Percentiles rank a stretch among this genome's conserved stretches.
These are phyloP conservation scores for Boletus rubescentipes DNA, from an alignment of 768 basidiomycete genomes.

Conservation along the genomic window DNA sequence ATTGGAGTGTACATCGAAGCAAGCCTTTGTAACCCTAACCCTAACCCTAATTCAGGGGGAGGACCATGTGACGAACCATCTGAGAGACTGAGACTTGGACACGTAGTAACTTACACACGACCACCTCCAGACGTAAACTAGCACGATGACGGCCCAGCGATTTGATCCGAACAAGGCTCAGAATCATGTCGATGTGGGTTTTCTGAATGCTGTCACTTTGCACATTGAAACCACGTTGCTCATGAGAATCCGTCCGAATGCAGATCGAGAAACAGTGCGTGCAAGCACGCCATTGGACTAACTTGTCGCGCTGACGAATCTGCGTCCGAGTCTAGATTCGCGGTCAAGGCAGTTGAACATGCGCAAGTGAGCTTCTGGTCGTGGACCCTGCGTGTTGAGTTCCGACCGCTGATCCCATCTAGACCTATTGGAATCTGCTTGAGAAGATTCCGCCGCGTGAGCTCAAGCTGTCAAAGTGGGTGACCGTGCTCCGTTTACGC, in stretches of 20 bases:
- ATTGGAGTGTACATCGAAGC: not conserved
- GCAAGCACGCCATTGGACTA: not conserved
- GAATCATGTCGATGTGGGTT: slow-evolving; percentile 80
- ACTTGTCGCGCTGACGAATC: slow-evolving; percentile 10
- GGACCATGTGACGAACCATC: too few species aligned
- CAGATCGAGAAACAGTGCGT: slow-evolving; percentile 97
- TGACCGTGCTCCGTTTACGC: slow-evolving; percentile 8
- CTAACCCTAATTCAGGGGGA: slow-evolving; percentile 22
- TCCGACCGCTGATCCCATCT: slow-evolving; percentile 11
- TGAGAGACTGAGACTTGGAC: not conserved
- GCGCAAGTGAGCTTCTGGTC: slow-evolving; percentile 66
- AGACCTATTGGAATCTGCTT: slow-evolving; percentile 96
- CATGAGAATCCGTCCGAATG: slow-evolving; percentile 10
- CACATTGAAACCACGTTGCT: slow-evolving; percentile 22
- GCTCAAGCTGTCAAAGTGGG: slow-evolving; percentile 81
- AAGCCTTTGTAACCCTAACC: slow-evolving; percentile 22
- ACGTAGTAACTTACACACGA: not conserved
- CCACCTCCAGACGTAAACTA: slow-evolving; percentile 18
- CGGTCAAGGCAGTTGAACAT: slow-evolving; percentile 92
- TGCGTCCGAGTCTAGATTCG: slow-evolving; percentile 25
- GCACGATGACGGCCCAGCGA: slow-evolving; percentile 44
- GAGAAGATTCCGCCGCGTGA: slow-evolving; percentile 74
- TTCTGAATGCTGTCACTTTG: slow-evolving; percentile 2
- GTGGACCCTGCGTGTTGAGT: slow-evolving; percentile 2
- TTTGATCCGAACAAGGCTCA: slow-evolving; percentile 93